phyloP scores from a whole-genome alignment of 345 rosid genomes.

The Erodium maritimum region DNA sequence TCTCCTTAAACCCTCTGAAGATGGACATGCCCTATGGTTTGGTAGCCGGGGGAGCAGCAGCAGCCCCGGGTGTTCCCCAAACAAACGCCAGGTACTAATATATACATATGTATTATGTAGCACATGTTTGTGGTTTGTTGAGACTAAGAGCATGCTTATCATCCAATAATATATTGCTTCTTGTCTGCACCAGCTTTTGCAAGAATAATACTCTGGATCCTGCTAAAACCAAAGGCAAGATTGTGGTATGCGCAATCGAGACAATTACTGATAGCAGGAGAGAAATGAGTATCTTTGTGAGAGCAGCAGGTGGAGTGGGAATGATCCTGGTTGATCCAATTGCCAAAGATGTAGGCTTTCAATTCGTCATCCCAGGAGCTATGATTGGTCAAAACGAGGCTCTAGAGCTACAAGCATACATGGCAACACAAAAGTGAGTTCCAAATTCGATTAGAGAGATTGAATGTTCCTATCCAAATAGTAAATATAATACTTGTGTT shows the following conservation, averaged over 20 bases:
- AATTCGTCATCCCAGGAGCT: constrained; percentile 25
- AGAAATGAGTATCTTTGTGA: constrained; percentile 18
- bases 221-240: constrained; percentile 30
- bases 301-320: constrained; percentile 32
- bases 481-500: neutral
- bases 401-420: constrained; percentile 24
- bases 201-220: constrained; percentile 28
- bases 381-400: constrained; percentile 29
- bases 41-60: constrained; percentile 29
- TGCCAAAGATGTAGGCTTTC: constrained; percentile 29
- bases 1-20: constrained; percentile 29
- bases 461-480: neutral
- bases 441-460: neutral
- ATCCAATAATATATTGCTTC: no score
- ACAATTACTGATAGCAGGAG: constrained; percentile 10
- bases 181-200: constrained; percentile 29
- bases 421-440: constrained; percentile 26
- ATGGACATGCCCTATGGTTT: constrained; percentile 19
- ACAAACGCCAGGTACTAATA: constrained; percentile 32
- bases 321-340: constrained; percentile 28
- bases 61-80: constrained; percentile 34
- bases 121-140: neutral
- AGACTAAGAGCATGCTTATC: no score
- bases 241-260: constrained; percentile 31
- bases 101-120: neutral